These are phyloP conservation scores for Yamadazyma triangularis DNA, from an alignment of 1,139 yeast species.

Conservation along the genomic window DNA sequence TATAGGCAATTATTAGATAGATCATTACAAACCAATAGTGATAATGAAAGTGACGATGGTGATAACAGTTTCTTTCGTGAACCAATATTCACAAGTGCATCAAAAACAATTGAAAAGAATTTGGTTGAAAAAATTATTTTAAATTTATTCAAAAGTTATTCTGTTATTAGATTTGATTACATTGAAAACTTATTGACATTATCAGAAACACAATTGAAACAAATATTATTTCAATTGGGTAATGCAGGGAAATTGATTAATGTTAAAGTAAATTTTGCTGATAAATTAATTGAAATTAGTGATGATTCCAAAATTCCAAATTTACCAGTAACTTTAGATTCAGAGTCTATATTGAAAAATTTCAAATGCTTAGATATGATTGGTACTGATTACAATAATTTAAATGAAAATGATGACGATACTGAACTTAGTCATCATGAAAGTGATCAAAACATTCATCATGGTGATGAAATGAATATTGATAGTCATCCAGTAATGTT, in stretches of 20 bases:
- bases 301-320: slow-evolving; percentile 3
- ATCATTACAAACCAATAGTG: slow-evolving; percentile 6
- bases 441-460: too few relatives aligned
- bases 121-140: slow-evolving; percentile 27
- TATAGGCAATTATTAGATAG: slow-evolving; percentile 13
- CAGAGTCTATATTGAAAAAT: slow-evolving; percentile 21
- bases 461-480: slow-evolving; percentile 11
- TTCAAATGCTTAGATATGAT: slow-evolving; percentile 19
- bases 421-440: background rate
- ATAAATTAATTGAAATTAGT: slow-evolving; percentile 19
- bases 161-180: slow-evolving; percentile 21
- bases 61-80: slow-evolving; percentile 27
- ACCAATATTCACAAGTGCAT: slow-evolving; percentile 26
- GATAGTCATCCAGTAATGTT: slow-evolving; percentile 8
- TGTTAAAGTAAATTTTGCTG: slow-evolving; percentile 43
- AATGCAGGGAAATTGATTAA: slow-evolving; percentile 40
- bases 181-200: slow-evolving; percentile 19
- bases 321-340: slow-evolving; percentile 10
- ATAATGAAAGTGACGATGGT: too few relatives aligned
- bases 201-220: slow-evolving; percentile 28
- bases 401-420: slow-evolving; percentile 5
- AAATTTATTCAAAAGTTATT: slow-evolving; percentile 27
- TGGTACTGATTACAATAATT: slow-evolving; percentile 3
- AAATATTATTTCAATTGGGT: slow-evolving; percentile 34
- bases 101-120: slow-evolving; percentile 23